Conservation (phyloP, 2,329 filamentous ascomycete genomes). For the Fusarium liriodendri region DNA sequence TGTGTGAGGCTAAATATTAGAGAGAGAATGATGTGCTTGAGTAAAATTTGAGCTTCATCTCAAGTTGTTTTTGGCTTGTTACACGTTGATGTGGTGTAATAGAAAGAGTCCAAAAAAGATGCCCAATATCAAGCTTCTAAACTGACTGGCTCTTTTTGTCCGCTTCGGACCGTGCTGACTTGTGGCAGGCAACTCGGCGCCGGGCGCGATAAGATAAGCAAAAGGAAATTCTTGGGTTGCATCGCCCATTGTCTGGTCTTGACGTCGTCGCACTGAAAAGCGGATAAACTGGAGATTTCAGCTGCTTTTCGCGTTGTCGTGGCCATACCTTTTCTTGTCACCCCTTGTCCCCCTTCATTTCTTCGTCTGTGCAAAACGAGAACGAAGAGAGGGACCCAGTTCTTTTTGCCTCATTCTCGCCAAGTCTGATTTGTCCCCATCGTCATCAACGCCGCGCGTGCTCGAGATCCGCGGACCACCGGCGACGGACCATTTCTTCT, state of each 20-base stretch:
- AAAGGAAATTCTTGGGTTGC: slow-evolving; percentile 38
- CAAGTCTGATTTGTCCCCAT: not conserved
- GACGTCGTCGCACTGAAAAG: slow-evolving; percentile 21
- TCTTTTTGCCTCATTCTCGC: not conserved
- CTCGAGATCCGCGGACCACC: slow-evolving; percentile 3
- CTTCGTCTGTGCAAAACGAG: not conserved
- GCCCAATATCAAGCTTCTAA: not conserved
- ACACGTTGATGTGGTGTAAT: not conserved
- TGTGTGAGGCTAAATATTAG: not conserved
- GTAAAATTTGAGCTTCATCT: not conserved
- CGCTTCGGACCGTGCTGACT: not conserved
- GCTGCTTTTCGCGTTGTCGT: not conserved
- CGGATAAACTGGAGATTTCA: slow-evolving; percentile 18
- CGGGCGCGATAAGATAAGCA: slow-evolving; percentile 43
- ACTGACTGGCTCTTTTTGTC: not conserved
- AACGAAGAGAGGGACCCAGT: not conserved
- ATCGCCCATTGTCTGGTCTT: slow-evolving; percentile 13
- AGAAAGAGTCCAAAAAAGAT: not conserved
- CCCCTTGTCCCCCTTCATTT: not conserved
- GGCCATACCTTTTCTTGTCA: not conserved
- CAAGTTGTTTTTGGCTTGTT: not conserved
- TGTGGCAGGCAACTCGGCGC: not conserved
- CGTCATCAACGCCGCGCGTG: not conserved
- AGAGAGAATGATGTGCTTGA: not conserved
- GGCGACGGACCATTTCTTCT: not conserved